These are phyloP conservation scores for Fusarium aywerte DNA, from an alignment of 2,329 filamentous ascomycete genomes.

Conservation along the genomic window DNA sequence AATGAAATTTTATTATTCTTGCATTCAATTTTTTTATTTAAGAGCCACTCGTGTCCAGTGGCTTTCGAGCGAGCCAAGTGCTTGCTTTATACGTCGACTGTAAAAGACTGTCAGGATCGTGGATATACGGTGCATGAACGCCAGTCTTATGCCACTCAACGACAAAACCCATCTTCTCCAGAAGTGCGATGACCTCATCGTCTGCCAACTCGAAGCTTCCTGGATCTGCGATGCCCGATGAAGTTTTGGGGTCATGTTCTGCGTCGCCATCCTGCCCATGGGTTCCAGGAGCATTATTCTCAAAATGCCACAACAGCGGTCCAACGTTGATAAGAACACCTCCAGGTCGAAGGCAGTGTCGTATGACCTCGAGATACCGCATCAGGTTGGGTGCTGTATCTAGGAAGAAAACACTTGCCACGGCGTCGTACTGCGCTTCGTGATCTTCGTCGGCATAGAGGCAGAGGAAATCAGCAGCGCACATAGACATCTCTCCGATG, in stretches of 20 bases:
- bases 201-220: conserved; percentile 91
- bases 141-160: conserved; percentile 71
- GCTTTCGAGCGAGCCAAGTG: conserved; percentile 87
- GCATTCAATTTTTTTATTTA: not conserved
- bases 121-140: conserved; percentile 84
- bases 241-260: conserved; percentile 60
- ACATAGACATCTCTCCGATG: conserved; percentile 86
- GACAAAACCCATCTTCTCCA: conserved; percentile 79
- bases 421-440: conserved; percentile 76
- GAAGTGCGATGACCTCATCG: conserved; percentile 83
- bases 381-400: conserved; percentile 96
- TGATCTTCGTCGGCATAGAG: conserved; percentile 76
- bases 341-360: conserved; percentile 77
- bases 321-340: conserved; percentile 92
- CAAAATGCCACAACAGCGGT: conserved; percentile 95
- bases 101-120: conserved; percentile 86
- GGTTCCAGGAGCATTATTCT: conserved; percentile 73
- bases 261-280: conserved; percentile 63
- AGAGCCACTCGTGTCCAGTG: conserved; percentile 32
- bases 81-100: conserved; percentile 82
- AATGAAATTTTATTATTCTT: not conserved
- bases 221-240: conserved; percentile 82
- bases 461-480: conserved; percentile 91
- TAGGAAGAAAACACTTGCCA: conserved; percentile 93
- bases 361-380: conserved; percentile 86